phyloP scores from a whole-genome alignment of 176 grass and related monocot genomes.

The Alopecurus myosuroides region DNA sequence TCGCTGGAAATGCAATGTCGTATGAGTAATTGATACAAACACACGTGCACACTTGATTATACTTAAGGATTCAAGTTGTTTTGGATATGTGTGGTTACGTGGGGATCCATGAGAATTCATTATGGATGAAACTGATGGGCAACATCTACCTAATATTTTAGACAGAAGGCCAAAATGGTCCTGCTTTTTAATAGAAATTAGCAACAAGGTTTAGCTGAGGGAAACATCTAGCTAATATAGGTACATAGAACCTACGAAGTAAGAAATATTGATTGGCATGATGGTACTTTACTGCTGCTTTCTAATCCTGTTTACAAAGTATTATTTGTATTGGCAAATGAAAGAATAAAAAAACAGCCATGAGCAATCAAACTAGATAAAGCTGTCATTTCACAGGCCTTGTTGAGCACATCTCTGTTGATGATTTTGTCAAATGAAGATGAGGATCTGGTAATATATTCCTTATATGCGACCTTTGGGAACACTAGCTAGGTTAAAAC shows the following conservation, averaged over 20 bases:
- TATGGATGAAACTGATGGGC: not conserved
- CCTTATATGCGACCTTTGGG: not conserved
- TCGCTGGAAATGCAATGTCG: not conserved
- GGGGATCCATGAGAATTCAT: not conserved
- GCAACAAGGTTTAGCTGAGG: too few species aligned
- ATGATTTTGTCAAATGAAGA: not conserved
- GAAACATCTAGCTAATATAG: not conserved
- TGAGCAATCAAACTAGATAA: not conserved
- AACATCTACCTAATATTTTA: not conserved
- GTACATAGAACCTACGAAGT: not conserved
- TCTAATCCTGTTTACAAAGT: not conserved
- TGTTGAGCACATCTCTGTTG: not conserved
- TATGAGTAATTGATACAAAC: not conserved
- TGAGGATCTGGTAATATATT: not conserved
- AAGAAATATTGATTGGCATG: not conserved
- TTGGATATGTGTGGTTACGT: not conserved
- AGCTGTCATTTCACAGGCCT: not conserved
- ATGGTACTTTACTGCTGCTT: not conserved
- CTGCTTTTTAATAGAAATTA: too few species aligned
- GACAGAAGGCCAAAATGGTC: too few species aligned
- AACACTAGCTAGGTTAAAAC: not conserved
- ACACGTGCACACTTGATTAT: not conserved
- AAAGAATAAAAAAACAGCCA: not conserved
- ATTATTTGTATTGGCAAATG: not conserved
- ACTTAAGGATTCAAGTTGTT: not conserved